Conservation (phyloP, 176 grass and related monocot species). For the Calamus simplicifolius region DNA sequence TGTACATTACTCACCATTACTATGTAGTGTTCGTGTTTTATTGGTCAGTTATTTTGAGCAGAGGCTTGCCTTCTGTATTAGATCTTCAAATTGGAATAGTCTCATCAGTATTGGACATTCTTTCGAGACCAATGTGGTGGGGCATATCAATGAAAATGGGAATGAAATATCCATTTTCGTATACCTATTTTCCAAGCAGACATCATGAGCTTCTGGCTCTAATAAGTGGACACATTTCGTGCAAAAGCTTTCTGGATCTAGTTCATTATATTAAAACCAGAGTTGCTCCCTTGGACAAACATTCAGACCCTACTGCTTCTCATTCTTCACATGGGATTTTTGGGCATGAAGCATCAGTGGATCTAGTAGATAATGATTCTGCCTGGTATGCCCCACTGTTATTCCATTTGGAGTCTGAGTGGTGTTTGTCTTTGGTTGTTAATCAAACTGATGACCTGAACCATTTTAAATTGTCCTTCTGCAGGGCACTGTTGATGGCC, state of each 20-base stretch:
- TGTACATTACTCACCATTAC: too few species aligned
- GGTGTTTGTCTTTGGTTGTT: neutral
- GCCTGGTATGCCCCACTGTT: constrained; percentile 45
- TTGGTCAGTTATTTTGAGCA: constrained; percentile 15
- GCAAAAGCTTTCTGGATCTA: constrained; percentile 52
- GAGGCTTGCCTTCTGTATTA: constrained; percentile 52
- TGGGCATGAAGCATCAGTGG: constrained; percentile 21
- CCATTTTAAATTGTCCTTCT: constrained; percentile 6
- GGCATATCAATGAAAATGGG: constrained; percentile 57
- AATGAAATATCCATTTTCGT: constrained; percentile 39
- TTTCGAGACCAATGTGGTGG: constrained; percentile 67
- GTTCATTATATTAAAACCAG: constrained; percentile 40
- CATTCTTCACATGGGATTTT: constrained; percentile 14
- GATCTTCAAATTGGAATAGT: constrained; percentile 52
- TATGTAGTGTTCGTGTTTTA: neutral
- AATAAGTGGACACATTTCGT: constrained; percentile 59
- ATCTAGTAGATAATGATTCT: constrained; percentile 44
- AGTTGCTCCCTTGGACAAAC: constrained; percentile 17
- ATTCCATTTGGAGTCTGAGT: constrained; percentile 1
- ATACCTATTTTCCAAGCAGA: constrained; percentile 61
- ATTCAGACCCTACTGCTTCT: neutral
- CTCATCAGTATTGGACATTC: constrained; percentile 63
- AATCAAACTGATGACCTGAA: constrained; percentile 4
- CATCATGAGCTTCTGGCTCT: constrained; percentile 51
- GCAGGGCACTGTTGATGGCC: constrained; percentile 57